Evolutionary conservation across 2,329 filamentous ascomycete species (phyloP), one percentile per base, ranked within the genome.

Genomic region (Ophiostoma pallidulum): DNA sequence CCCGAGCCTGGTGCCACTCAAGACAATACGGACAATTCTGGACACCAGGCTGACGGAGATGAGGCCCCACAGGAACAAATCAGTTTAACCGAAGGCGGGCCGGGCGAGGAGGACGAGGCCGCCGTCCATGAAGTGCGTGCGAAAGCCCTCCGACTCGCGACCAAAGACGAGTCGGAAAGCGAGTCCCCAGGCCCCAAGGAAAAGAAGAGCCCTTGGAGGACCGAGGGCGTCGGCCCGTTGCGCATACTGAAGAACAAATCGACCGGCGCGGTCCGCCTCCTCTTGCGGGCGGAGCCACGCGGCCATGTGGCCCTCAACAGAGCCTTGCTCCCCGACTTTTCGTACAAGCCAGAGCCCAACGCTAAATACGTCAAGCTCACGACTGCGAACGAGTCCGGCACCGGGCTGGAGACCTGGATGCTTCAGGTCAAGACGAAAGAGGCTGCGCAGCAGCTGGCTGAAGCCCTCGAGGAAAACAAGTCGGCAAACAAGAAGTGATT

Each of bases 221-320:
- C 74, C 1, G 77, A 83, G 61, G 87, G 86, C 38, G 69, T 86
- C 8, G 88, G 88, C 0, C 74, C 78, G 10, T 67, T 90, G 45
- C 81, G 84, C 33, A 61, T 94, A 13, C 70, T 94, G 52, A 83
- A 84, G 64, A 75, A 91, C 67, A 84, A 86, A 61, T 72, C 73
- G 14, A 86, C 80, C 0, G 78, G 76, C 18, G 72, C 74, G 24
- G 75, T 81, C 4, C 78, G 87, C 35, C 67, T 92, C 39, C 66
- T 94, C 18, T 66, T 90, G 52, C 79, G 87, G 42, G 78, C 78
- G n/a, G 84, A 89, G 54, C 85, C 86, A 0, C 75, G 80, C 53
- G 87, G 87, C 14, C 77, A 83, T 33, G 70, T 91, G 40, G 75
- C 84, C 4, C 67, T 94, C 58, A 94, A 94, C 66, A 77, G 82